A percentile compares a stretch with the other conserved stretches of the same genome.
phyloP scores from a whole-genome alignment of 306 rosid species.

The Cicer chorassanicum region DNA sequence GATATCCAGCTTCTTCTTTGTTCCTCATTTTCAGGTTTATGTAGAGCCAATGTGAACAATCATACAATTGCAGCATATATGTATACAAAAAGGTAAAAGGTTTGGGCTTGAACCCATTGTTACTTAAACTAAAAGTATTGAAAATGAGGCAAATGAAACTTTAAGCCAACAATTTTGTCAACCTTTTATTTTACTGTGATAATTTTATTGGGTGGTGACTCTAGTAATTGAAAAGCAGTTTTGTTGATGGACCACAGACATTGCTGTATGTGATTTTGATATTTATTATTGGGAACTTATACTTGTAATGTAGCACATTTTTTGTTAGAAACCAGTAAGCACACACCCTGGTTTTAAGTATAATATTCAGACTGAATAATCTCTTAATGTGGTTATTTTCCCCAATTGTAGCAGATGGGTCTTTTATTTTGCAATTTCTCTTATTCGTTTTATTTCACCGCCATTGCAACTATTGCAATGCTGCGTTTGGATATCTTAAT shows the following conservation, averaged over 20 bases:
- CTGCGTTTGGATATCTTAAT: no score
- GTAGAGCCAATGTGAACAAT: slow-evolving; percentile 24
- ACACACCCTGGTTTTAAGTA: background rate
- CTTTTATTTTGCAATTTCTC: background rate
- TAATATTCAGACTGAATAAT: background rate
- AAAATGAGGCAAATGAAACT: slow-evolving; percentile 26
- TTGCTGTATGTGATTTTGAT: slow-evolving; percentile 36
- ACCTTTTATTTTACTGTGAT: slow-evolving; percentile 16
- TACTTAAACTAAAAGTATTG: background rate
- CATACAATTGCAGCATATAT: slow-evolving; percentile 25
- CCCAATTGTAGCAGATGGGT: background rate
- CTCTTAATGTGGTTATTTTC: background rate
- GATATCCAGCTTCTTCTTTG: slow-evolving; percentile 5
- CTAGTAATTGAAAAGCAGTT: slow-evolving; percentile 40
- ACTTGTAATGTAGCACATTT: slow-evolving; percentile 6
- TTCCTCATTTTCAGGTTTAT: slow-evolving; percentile 31
- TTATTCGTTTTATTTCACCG: background rate
- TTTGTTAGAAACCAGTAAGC: background rate
- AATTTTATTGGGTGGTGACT: slow-evolving; percentile 20
- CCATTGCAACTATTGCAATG: background rate
- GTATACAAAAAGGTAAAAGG: slow-evolving; percentile 13
- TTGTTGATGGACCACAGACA: slow-evolving; percentile 28
- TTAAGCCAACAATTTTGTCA: slow-evolving; percentile 42
- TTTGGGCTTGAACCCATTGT: slow-evolving; percentile 35
- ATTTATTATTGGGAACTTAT: slow-evolving; percentile 11